Conservation (phyloP, 441 rosid species). For the Pelargonium citronellum region DNA sequence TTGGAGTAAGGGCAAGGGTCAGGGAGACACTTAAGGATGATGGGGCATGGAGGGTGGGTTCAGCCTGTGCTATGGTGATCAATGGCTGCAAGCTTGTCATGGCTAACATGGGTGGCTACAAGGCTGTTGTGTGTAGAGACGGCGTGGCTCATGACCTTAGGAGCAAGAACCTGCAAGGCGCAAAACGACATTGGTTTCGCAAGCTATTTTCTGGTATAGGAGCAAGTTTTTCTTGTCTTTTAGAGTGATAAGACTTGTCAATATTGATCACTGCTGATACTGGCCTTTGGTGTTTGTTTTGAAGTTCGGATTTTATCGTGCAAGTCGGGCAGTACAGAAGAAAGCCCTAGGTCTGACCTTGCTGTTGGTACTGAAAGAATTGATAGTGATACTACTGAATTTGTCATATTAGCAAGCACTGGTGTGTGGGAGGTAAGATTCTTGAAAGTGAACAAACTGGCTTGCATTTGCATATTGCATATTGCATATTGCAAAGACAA, state of each 20-base stretch:
- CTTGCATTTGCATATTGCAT: too few relatives aligned
- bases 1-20: conserved; percentile 39
- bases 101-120: conserved; percentile 57
- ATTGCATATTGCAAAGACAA: too few relatives aligned
- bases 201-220: conserved; percentile 39
- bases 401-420: conserved; percentile 58
- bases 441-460: neutral
- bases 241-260: neutral
- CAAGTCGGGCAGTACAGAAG: conserved; percentile 29
- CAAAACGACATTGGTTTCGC: conserved; percentile 42
- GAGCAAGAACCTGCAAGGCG: conserved; percentile 25
- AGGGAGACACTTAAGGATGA: conserved; percentile 34
- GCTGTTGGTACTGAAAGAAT: conserved; percentile 39
- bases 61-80: conserved; percentile 54
- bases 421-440: conserved; percentile 77
- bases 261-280: conserved; percentile 4
- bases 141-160: conserved; percentile 56
- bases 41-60: conserved; percentile 32
- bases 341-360: conserved; percentile 24
- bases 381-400: conserved; percentile 42
- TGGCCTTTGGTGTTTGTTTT: neutral
- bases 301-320: conserved; percentile 33
- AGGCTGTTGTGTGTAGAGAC: conserved; percentile 54
- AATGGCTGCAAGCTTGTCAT: conserved; percentile 62
- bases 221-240: neutral